A percentile compares a stretch with the other conserved stretches of the same genome.
Evolutionary conservation across 1,139 yeast genomes (phyloP).

Genomic region (Suhomyces maxii): DNA sequence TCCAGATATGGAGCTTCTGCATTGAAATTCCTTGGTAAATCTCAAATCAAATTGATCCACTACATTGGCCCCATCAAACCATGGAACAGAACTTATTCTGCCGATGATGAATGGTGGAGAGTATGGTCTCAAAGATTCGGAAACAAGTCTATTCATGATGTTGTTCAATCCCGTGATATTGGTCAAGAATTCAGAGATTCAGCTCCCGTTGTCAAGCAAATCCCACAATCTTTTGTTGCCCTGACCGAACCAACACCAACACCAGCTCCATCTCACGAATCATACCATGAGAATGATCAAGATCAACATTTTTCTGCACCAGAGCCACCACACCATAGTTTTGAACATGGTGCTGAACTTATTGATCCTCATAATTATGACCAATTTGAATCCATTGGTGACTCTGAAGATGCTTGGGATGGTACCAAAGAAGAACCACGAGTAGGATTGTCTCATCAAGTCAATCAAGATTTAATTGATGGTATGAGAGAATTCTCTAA

Average conservation of each 20-base stretch:
- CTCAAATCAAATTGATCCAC: constrained; percentile 63
- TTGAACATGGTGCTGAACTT: background rate
- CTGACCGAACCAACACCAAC: too few relatives aligned
- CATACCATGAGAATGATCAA: too few relatives aligned
- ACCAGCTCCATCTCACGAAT: too few relatives aligned
- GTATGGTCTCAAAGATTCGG: constrained; percentile 39
- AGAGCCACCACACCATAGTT: too few relatives aligned
- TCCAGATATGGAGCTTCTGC: constrained; percentile 29
- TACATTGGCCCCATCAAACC: constrained; percentile 84
- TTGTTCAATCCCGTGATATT: constrained; percentile 2
- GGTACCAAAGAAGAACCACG: constrained; percentile 41
- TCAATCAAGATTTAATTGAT: constrained; percentile 17
- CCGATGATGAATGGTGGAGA: constrained; percentile 48
- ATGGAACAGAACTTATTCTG: constrained; percentile 46
- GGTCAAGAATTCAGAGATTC: too few relatives aligned
- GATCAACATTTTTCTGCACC: too few relatives aligned
- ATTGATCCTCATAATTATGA: constrained; percentile 33
- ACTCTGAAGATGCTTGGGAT: constrained; percentile 40
- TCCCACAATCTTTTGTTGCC: background rate
- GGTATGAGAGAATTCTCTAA: constrained; percentile 17
- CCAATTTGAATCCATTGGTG: constrained; percentile 20
- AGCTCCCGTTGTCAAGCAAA: background rate
- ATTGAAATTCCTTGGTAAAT: constrained; percentile 19
- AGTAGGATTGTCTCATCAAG: constrained; percentile 6
- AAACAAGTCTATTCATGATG: constrained; percentile 14